Conservation (phyloP, 352 stramenopile species). For the Pythium insidiosum region DNA sequence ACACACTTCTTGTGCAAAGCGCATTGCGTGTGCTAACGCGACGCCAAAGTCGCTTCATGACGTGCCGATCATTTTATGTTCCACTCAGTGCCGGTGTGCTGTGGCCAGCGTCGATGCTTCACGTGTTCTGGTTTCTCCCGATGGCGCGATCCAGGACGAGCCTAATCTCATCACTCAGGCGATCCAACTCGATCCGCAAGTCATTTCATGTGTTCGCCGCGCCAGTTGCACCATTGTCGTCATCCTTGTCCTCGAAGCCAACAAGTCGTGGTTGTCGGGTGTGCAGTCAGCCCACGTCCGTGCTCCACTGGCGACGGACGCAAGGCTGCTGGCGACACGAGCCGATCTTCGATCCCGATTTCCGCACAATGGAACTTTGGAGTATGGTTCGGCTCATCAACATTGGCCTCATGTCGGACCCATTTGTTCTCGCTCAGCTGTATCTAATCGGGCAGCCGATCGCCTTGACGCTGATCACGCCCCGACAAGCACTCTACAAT, state of each 20-base stretch:
- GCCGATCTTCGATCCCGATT: neutral
- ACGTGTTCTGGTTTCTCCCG: conserved; percentile 9
- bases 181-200: neutral
- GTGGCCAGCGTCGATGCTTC: neutral
- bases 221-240: neutral
- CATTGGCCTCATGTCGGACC: neutral
- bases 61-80: conserved; percentile 9
- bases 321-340: conserved; percentile 8
- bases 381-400: neutral
- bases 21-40: too few species aligned
- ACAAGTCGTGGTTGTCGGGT: neutral
- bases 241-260: neutral
- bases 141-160: too few species aligned
- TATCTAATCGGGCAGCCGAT: too few species aligned
- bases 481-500: too few species aligned
- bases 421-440: neutral
- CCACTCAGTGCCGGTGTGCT: conserved; percentile 1
- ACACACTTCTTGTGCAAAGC: too few species aligned
- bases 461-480: neutral
- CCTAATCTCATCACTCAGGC: too few species aligned
- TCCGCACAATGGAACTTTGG: neutral
- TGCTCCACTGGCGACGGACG: conserved; percentile 3
- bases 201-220: neutral
- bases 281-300: conserved; percentile 1
- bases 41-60: neutral